Conservation (phyloP, 2,329 filamentous ascomycete genomes). For the Aspergillus felis region DNA sequence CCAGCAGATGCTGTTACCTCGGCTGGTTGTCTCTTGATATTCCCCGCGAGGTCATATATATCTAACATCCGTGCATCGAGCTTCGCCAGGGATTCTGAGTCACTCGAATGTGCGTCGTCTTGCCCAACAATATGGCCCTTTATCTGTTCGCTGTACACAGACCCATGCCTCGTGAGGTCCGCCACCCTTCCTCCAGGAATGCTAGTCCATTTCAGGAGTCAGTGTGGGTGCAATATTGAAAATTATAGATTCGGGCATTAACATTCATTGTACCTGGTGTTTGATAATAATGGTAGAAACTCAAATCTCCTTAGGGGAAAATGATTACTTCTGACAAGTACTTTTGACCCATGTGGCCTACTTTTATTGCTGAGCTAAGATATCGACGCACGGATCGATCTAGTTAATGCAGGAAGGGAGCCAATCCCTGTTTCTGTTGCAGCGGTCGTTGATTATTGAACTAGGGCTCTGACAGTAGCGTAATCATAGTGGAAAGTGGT, state of each 20-base stretch:
- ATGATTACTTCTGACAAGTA: neutral
- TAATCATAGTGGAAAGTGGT: neutral
- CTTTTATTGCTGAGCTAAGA: neutral
- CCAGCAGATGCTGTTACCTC: neutral
- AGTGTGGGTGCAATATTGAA: neutral
- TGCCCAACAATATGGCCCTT: neutral
- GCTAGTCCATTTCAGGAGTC: neutral
- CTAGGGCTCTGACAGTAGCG: neutral
- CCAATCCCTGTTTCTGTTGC: constrained; percentile 11
- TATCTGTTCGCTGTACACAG: neutral
- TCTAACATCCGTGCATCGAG: neutral
- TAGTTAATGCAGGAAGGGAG: neutral
- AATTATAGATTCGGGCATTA: neutral
- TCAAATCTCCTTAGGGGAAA: neutral
- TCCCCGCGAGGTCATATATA: neutral
- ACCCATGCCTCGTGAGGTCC: neutral
- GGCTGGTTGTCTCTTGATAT: neutral
- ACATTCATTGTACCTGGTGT: neutral
- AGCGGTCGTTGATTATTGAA: neutral
- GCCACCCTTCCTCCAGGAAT: neutral
- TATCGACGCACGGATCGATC: neutral
- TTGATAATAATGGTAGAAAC: neutral
- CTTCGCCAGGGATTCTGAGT: neutral
- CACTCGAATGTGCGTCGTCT: neutral
- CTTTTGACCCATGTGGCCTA: neutral